Percentiles rank a stretch among this genome's conserved stretches.
Conservation (phyloP, 371 early-diverging fungal genomes). For the Actinomucor elegans region DNA sequence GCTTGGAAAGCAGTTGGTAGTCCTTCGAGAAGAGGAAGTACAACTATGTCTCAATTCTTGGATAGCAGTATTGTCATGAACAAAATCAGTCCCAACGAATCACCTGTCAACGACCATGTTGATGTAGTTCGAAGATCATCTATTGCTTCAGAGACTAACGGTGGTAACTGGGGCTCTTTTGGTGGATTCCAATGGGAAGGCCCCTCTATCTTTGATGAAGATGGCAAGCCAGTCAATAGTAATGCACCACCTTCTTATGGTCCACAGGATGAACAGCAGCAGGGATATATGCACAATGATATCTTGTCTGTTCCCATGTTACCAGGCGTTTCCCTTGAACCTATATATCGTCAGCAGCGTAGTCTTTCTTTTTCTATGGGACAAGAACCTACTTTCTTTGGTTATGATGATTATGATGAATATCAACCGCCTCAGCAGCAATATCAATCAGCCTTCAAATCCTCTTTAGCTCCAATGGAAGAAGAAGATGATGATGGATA, state of each 20-base stretch:
- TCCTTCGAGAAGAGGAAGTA: constrained; percentile 32
- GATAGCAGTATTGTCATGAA: constrained; percentile 10
- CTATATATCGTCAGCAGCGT: constrained; percentile 41
- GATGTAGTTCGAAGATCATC: constrained; percentile 15
- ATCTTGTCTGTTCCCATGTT: constrained; percentile 29
- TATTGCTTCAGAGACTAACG: constrained; percentile 14
- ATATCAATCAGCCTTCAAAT: constrained; percentile 16
- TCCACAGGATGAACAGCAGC: constrained; percentile 1
- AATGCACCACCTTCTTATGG: background rate
- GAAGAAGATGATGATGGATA: constrained; percentile 38
- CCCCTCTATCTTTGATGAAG: constrained; percentile 39
- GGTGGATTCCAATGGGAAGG: constrained; percentile 47
- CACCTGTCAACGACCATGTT: constrained; percentile 14
- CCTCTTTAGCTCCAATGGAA: constrained; percentile 38
- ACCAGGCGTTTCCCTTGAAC: constrained; percentile 33
- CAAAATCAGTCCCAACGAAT: constrained; percentile 12
- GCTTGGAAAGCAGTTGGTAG: constrained; percentile 36
- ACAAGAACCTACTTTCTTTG: constrained; percentile 35
- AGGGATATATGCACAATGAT: background rate
- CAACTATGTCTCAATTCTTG: background rate
- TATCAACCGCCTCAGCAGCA: constrained; percentile 16
- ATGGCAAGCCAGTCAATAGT: constrained; percentile 19
- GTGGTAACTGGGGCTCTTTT: constrained; percentile 38
- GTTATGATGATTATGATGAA: constrained; percentile 30
- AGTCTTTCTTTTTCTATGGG: constrained; percentile 49